phyloP scores from a whole-genome alignment of 345 rosid species.

The Litchi chinensis region DNA sequence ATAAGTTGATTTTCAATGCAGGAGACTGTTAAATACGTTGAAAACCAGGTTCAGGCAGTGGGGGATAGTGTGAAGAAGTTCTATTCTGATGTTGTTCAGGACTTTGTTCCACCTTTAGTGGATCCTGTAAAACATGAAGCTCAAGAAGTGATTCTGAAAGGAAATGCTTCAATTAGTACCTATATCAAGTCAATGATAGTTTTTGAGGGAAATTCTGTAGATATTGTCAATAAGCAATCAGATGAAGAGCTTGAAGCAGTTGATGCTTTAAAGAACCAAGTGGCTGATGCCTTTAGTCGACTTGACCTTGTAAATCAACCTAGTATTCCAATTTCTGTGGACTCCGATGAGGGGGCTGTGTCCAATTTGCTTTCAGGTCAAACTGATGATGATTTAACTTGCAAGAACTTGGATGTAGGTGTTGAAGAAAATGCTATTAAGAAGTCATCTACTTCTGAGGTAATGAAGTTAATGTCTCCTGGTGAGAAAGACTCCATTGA shows the following conservation, averaged over 20 bases:
- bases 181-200: conserved; percentile 23
- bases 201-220: conserved; percentile 19
- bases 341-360: conserved; percentile 20
- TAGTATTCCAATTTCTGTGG: conserved; percentile 6
- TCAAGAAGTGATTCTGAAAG: conserved; percentile 24
- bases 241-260: conserved; percentile 13
- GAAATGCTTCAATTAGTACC: conserved; percentile 19
- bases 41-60: conserved; percentile 39
- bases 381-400: conserved; percentile 18
- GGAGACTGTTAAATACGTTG: conserved; percentile 51
- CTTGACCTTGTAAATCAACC: conserved; percentile 3
- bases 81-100: conserved; percentile 44
- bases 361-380: conserved; percentile 21
- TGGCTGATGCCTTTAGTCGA: conserved; percentile 12
- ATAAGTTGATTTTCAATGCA: conserved; percentile 27
- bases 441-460: conserved; percentile 27
- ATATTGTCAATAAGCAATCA: conserved; percentile 16
- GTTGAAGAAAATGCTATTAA: conserved; percentile 30
- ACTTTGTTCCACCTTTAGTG: conserved; percentile 28
- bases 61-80: conserved; percentile 45
- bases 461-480: conserved; percentile 19
- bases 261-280: conserved; percentile 14
- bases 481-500: conserved; percentile 21
- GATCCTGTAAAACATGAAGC: conserved; percentile 36
- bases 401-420: conserved; percentile 13